phyloP scores from a whole-genome alignment of 345 rosid genomes.

The Rhodamnia argentea region DNA sequence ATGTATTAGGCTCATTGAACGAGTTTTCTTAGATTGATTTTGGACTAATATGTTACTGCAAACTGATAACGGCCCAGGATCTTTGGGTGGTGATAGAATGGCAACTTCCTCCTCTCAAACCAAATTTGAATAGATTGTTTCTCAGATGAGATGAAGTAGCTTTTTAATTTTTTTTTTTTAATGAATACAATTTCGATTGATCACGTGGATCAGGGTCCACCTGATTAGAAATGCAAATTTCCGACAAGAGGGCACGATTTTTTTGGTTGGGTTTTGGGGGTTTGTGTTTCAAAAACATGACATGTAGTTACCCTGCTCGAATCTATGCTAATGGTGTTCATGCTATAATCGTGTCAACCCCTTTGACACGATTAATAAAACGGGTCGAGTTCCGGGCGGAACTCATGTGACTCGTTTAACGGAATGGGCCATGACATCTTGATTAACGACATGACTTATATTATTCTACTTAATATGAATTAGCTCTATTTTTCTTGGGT shows the following conservation, averaged over 20 bases:
- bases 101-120: background rate
- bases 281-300: background rate
- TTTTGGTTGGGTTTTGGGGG: too few relatives aligned
- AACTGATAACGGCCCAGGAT: background rate
- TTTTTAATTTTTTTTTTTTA: background rate
- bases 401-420: background rate
- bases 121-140: background rate
- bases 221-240: background rate
- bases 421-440: background rate
- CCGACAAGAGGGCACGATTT: background rate
- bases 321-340: too few relatives aligned
- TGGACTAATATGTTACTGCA: background rate
- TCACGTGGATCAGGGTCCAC: background rate
- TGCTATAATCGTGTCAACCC: background rate
- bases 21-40: background rate
- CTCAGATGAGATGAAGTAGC: background rate
- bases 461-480: too few relatives aligned
- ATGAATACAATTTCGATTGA: background rate
- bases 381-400: background rate
- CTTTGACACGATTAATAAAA: background rate
- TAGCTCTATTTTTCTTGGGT: too few relatives aligned
- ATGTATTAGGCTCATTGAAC: background rate
- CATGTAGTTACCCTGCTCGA: background rate
- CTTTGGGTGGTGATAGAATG: background rate
- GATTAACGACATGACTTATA: too few relatives aligned